Evolutionary conservation across 140 eudicot genomes (phyloP).

Genomic region (Erigeron philadelphicus): DNA sequence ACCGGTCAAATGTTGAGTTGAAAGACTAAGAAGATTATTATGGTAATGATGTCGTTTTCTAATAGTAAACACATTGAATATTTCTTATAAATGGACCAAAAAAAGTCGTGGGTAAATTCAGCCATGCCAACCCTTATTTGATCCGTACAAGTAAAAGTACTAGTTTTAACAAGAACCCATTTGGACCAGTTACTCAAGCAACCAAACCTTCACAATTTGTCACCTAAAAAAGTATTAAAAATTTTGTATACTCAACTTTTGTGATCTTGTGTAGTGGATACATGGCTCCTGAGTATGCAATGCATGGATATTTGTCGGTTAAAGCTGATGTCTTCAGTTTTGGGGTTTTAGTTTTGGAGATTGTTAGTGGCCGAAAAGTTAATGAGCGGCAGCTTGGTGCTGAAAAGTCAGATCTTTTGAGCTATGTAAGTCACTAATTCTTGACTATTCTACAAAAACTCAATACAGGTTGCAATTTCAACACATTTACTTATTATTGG

Average conservation of each 20-base stretch:
- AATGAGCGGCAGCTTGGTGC: conserved; percentile 38
- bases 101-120: too few species aligned
- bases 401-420: conserved; percentile 64
- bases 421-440: conserved; percentile 54
- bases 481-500: too few species aligned
- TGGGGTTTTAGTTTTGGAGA: conserved; percentile 68
- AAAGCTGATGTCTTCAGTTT: conserved; percentile 81
- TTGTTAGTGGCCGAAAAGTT: conserved; percentile 77
- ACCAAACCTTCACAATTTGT: not conserved
- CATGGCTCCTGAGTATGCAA: conserved; percentile 92
- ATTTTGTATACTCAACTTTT: not conserved
- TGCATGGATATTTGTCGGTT: conserved; percentile 74
- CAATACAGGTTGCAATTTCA: not conserved
- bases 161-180: not conserved
- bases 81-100: too few species aligned
- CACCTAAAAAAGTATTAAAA: not conserved
- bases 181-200: not conserved
- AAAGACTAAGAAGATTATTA: too few species aligned
- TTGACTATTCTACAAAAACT: not conserved
- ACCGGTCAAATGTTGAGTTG: too few species aligned
- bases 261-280: conserved; percentile 53
- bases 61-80: too few species aligned
- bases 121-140: too few species aligned
- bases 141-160: too few species aligned
- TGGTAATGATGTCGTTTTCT: too few species aligned